Base-by-base conservation (phyloP, 2,329 filamentous ascomycete genomes). In the Talaromyces albobiverticillius region DNA sequence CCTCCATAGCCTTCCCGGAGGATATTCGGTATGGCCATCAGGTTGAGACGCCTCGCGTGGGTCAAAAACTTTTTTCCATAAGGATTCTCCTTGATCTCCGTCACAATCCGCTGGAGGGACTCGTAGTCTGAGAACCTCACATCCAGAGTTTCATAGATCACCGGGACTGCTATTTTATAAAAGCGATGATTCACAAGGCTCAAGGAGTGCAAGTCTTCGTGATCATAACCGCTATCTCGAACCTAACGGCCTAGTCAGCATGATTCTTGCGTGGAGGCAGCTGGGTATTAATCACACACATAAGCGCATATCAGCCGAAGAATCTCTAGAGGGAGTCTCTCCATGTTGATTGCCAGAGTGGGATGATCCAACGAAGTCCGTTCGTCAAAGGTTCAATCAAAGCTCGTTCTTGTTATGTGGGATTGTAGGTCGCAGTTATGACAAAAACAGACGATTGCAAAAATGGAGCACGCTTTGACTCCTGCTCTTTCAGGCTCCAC, bases 321-420 rank as follows among this genome's bases (percentile, higher is more conserved):
- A 34, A 48, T 10, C 31, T 48, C 46, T 38, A 26, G 5, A 13
- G 46, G 46, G 9, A 48, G 20, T 80, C 29, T 64, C 60, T 50
- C 65, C 65, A 16, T 57, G 61, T 32, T 65, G 61, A 10, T 29
- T n/a, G n/a, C n/a, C n/a, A n/a, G n/a, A n/a, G n/a, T n/a, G n/a
- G n/a, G n/a, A n/a, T n/a, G n/a, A n/a, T n/a, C n/a, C n/a, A n/a
- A n/a, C n/a, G n/a, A n/a, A n/a, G n/a, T n/a, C n/a, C n/a, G n/a
- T n/a, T n/a, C 26, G 26, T 6, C 26, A 29, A 29, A 29, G 5
- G 10, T 29, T 29, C 26, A 6, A 29, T 29, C 26, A 29, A 10
- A 29, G 26, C 26, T 29, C 26, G 10, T 5, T 29, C 10, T 29
- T 29, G 26, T 29, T 29, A 29, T 29, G 26, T 29, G 5, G 26